Evolutionary conservation across 805 yeast species (phyloP), one percentile per base, ranked within the genome.

Genomic region (Saccharomycopsis selenospora): DNA sequence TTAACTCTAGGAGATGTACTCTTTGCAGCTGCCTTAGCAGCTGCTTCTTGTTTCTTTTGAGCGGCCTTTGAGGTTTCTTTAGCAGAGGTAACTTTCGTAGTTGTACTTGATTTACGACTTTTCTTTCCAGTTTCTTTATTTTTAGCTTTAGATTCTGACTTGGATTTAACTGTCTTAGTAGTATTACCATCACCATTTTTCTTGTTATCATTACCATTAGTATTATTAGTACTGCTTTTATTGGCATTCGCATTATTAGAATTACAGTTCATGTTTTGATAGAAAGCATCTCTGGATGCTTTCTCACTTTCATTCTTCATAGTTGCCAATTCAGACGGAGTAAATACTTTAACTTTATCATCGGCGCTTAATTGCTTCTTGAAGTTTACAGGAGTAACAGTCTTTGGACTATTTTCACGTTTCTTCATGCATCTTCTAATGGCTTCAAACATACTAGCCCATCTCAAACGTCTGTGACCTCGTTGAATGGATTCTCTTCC

Each of bases 381-480:
- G 26, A 66, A 58, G 3, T 66, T 56, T 40, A 61, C 67, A 5
- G 70, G 70, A 45, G 72, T 73, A n/a, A 22, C 42, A 17, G 85
- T 85, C 54, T 76, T 74, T 17, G 84, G 82, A 3, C 80, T 77
- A 57, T 73, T 79, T 63, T 93, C 99, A 41, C 98, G 73, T 62
- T 90, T 90, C 56, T 87, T 79, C 82, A 90, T 87, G 56, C 84
- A 72, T 65, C 89, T 89, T 50, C 96, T 73, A 68, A 93, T 82
- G 1, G 95, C 96, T 61, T 93, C 99, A 69, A 93, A 87, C 87
- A 93, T 85, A 47, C 95, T 85, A 0, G 96, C 96, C 97, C 97
- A 93, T 55, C 98, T 76, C 51, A 91, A 70, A 47, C 95, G 72
- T 51, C 85, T 72, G 59, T 93, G 96, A 17, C 99, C 99, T 54